Base-by-base conservation (phyloP, 345 rosid genomes). In the Citrus mangshanensis region DNA sequence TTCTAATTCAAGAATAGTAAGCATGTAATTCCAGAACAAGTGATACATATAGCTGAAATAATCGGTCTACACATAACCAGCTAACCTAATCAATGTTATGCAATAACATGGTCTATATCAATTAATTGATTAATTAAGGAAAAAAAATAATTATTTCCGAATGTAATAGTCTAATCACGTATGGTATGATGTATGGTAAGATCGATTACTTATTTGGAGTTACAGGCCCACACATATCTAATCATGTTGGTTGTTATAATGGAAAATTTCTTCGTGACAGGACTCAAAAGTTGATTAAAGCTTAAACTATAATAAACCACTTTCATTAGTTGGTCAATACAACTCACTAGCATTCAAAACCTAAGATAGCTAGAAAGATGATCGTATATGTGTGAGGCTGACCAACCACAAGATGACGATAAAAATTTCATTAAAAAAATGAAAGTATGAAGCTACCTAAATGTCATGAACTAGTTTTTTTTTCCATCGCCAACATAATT, bases 171-270 rank as follows among this genome's bases (percentile, higher is more conserved):
- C 86, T 78, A 78, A 79, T 88, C 87, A 46, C 72, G 75, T 76
- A 72, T 78, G 85, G 84, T 78, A 78, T 80, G 75, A 13, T 46
- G 51, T 46, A 46, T 46, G 51, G 51, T 46, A 46, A 46, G 18
- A 13, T 46, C 18, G 51, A 79, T 77, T 75, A 83, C 82, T 85
- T 68, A 73, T 81, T 82, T 84, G 81, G 78, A 78, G 66, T 70
- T 32, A 78, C 9, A 78, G 92, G 88, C 89, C 93, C 91, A 91
- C 91, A 91, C 92, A 78, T 76, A 81, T 88, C 90, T 86, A 85
- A 88, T 89, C 95, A 78, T 87, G 93, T 82, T 85, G 85, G 86
- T 86, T 64, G 91, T 86, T 82, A 81, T 79, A 82, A 79, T 82
- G 74, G 83, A 83, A 84, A 75, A 55, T 72, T 58, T 77, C 82